A percentile compares a stretch with the other conserved stretches of the same genome.
Evolutionary conservation across 2,329 filamentous ascomycete genomes (phyloP).

Genomic region (Zasmidium citrigriseum): DNA sequence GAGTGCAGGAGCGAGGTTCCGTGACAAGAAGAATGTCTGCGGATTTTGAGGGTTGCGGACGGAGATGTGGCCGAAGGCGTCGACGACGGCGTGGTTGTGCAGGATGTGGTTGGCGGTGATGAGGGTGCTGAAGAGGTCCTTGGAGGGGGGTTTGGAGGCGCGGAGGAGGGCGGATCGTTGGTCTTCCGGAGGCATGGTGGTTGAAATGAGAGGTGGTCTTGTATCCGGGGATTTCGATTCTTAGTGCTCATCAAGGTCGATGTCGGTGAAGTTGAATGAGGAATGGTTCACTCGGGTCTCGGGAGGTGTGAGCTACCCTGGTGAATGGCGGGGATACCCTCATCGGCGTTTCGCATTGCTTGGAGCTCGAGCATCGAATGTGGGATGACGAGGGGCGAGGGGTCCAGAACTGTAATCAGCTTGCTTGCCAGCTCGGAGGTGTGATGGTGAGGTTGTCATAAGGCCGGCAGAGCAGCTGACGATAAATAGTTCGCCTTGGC

Average conservation of each 20-base stretch:
- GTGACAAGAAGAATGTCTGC: conserved; percentile 48
- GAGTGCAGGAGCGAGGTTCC: conserved; percentile 46
- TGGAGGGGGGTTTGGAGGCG: conserved; percentile 29
- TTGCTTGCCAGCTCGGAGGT: too few species aligned
- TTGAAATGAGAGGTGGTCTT: not conserved
- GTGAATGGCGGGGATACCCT: not conserved
- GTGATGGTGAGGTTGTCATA: too few species aligned
- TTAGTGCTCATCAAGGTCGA: not conserved
- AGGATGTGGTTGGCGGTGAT: conserved; percentile 38
- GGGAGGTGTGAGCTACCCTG: not conserved
- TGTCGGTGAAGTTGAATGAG: not conserved
- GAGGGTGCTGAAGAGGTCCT: conserved; percentile 34
- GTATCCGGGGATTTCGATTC: not conserved
- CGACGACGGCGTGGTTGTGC: conserved; percentile 22
- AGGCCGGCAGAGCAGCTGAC: not conserved
- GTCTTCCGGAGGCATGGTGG: not conserved
- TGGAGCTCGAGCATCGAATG: not conserved
- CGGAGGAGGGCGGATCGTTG: conserved; percentile 28
- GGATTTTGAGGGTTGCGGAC: conserved; percentile 39
- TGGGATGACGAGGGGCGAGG: not conserved
- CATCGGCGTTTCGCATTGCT: not conserved
- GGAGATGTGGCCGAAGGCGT: conserved; percentile 38
- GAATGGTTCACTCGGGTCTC: not conserved
- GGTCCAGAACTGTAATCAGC: too few species aligned
- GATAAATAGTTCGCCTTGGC: not conserved